These are phyloP conservation scores for Linum trigynum DNA, from an alignment of 345 rosid species.

Conservation along the genomic window DNA sequence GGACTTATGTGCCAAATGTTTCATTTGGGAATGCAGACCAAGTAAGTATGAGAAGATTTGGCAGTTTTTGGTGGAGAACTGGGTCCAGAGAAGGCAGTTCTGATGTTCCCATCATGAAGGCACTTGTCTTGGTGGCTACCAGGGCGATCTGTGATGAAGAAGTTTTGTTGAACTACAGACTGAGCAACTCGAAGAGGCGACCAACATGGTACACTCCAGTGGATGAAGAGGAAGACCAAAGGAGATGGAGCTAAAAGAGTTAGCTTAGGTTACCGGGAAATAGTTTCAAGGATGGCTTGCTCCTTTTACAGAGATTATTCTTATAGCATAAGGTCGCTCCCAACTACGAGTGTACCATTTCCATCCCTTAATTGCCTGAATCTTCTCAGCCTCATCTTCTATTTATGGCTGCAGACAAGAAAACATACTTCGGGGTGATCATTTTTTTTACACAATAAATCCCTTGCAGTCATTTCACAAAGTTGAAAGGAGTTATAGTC, in stretches of 20 bases:
- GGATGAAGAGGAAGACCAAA: slow-evolving; percentile 68
- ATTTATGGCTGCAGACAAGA: no score
- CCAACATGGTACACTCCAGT: slow-evolving; percentile 71
- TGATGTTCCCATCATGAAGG: slow-evolving; percentile 37
- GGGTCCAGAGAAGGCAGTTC: slow-evolving; percentile 17
- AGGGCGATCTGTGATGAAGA: slow-evolving; percentile 62
- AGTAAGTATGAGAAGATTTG: slow-evolving; percentile 52
- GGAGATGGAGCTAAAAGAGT: slow-evolving; percentile 47
- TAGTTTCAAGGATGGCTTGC: not conserved
- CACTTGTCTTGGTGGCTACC: slow-evolving; percentile 76
- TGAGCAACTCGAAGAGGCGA: slow-evolving; percentile 50
- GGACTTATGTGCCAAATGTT: slow-evolving; percentile 68
- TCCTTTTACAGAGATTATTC: not conserved
- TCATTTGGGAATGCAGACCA: slow-evolving; percentile 42
- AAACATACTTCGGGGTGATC: no score
- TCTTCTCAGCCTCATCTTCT: no score
- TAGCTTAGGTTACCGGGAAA: not conserved
- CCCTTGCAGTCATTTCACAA: not conserved
- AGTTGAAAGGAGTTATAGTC: not conserved
- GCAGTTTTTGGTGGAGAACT: slow-evolving; percentile 63
- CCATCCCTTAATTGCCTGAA: no score
- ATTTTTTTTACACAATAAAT: no score
- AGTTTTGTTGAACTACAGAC: slow-evolving; percentile 61
- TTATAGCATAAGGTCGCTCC: no score
- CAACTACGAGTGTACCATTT: no score